Base-by-base conservation (phyloP, 2,329 filamentous ascomycete species). In the Colletotrichum neosansevieriae region DNA sequence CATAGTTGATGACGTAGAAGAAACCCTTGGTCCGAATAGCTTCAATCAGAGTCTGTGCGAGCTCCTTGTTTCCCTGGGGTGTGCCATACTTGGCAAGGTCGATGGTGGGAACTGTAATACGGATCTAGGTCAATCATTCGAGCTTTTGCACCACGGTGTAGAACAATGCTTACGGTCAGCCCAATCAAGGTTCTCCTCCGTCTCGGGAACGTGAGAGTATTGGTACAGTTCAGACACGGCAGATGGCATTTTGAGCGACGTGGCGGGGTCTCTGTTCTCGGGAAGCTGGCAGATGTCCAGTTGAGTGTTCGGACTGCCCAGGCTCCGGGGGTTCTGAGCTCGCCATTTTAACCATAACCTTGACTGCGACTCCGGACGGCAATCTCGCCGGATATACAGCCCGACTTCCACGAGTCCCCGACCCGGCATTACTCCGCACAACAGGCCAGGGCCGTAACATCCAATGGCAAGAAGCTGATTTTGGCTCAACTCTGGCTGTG, bases 1-100 rank as follows among this genome's bases (percentile, higher is more conserved):
- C 86, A 71, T 87, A 90, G 76, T 91, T 89, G 67, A 84, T 87
- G 1, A 90, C 85, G 66, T 89, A 88, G 75, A 89, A 90, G 78
- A 89, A 86, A 0, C 75, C 76, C 61, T 79, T 80, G 6, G 74
- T 79, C 1, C 76, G 76, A 50, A 79, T 73, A 0, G 78, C 77
- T 6, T 79, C 74, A 13, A 79, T 73, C 1, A 79, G 72, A 0
- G 71, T 73, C 11, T 74, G 53, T 0, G 77, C 72, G 2, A 80
- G 74, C 2, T 73, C 67, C 0, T 62, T 62, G 53, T 79, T 79
- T 0, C 78, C 78, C 29, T 77, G 70, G 0, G 73, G 60, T 0
- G 76, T 78, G 0, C 77, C 77, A 29, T 80, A 80, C 12, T 74
- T 74, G 4, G 77, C 74, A 1, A 80, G 70, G 12, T 80, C 78